Evolutionary conservation across 2,329 filamentous ascomycete genomes (phyloP), one percentile per base, ranked within the genome.

Genomic region (Xylaria sp.): DNA sequence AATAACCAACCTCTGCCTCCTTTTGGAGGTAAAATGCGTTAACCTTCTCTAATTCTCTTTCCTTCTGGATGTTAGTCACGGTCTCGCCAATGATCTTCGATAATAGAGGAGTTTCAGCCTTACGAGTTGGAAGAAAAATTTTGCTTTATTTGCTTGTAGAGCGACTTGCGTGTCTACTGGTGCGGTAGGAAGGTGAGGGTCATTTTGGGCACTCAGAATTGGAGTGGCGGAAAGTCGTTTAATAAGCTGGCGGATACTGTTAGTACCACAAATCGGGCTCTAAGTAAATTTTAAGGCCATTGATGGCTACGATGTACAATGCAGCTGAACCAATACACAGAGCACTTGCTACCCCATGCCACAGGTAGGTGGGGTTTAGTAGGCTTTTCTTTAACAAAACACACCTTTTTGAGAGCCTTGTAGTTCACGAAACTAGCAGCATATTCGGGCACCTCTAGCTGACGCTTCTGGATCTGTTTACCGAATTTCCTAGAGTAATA

Each of bases 401-500:
- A 72, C 80, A 97, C 96, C 93, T 98, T 98, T 84, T 99, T 99
- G 76, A 99, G 87, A 69, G 94, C 94, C 85, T 99, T 99, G 86
- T 99, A 99, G 84, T 99, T 98, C 76, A 98, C 94, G 80, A 99
- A 99, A 83, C 94, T 98, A 73, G 95, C 94, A 71, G 96, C 95
- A 91, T 99, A 99, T 88, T 99, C 96, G 69, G 96, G 96, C 69
- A 99, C 94, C 82, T 99, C 96, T 78, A 99, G 93, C 88, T 99
- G 96, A 81, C 94, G 92, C 86, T 97, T 97, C 86, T 98, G 96
- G 75, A 99, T 97, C 81, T 98, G 94, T 87, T 99, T 99, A 82
- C 96, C 96, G 86, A 99, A 99, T 89, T 99, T 99, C 96, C 95
- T 99, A 78, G 61, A 57, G 72, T 68, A 62, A 66, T 12, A 12